These are phyloP conservation scores for Talaromyces wortmannii DNA, from an alignment of 495 filamentous ascomycete species.

Conservation along the genomic window DNA sequence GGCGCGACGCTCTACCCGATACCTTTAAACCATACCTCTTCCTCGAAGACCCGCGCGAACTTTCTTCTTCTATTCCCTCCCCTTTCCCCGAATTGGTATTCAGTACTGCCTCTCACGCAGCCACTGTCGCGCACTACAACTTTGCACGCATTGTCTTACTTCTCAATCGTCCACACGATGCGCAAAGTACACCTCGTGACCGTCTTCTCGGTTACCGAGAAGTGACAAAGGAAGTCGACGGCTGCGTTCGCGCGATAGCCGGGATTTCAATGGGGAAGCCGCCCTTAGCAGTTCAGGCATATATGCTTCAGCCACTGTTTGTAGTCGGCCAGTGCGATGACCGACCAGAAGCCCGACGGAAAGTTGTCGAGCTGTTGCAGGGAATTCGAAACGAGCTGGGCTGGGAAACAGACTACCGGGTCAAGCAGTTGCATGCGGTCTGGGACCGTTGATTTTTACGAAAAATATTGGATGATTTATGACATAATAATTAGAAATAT, in stretches of 20 bases:
- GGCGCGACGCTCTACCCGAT: constrained; percentile 36
- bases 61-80: constrained; percentile 12
- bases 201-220: constrained; percentile 33
- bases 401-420: constrained; percentile 26
- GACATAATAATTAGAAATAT: too few relatives aligned
- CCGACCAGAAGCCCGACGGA: constrained; percentile 22
- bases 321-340: constrained; percentile 35
- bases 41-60: constrained; percentile 26
- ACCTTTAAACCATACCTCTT: constrained; percentile 32
- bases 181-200: constrained; percentile 31
- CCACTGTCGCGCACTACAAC: constrained; percentile 35
- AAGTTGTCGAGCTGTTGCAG: constrained; percentile 27
- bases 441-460: constrained; percentile 11
- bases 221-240: constrained; percentile 36
- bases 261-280: constrained; percentile 33
- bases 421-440: constrained; percentile 22
- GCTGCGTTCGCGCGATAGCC: constrained; percentile 28
- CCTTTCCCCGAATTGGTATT: constrained; percentile 35
- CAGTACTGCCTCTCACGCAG: constrained; percentile 24
- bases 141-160: constrained; percentile 31
- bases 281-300: constrained; percentile 23
- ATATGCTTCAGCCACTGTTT: constrained; percentile 31
- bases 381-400: constrained; percentile 33
- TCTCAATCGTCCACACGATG: constrained; percentile 31
- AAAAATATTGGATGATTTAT: not conserved